phyloP scores from a whole-genome alignment of 192 early-diverging fungal genomes.

The Fimicolochytrium jonesii region DNA sequence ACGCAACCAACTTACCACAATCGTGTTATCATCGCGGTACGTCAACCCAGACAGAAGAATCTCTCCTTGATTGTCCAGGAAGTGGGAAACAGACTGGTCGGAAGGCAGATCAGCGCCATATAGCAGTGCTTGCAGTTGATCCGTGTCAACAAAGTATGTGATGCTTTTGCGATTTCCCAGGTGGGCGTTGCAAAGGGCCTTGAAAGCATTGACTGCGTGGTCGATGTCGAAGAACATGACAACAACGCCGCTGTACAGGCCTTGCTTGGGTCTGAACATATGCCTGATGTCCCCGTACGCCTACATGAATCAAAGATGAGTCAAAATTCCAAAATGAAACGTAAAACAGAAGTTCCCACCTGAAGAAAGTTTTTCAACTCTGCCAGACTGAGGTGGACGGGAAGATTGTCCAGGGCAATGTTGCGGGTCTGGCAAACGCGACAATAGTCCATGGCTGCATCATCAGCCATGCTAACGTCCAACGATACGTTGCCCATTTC shows the following conservation, averaged over 20 bases:
- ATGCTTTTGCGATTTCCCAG: neutral
- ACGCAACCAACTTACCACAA: constrained; percentile 27
- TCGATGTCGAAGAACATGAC: constrained; percentile 46
- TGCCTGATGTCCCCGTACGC: constrained; percentile 38
- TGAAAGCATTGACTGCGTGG: constrained; percentile 30
- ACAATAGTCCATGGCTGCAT: neutral
- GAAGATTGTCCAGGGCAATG: constrained; percentile 19
- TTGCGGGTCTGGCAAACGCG: constrained; percentile 11
- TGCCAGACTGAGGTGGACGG: constrained; percentile 8
- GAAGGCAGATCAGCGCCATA: neutral
- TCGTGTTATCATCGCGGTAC: constrained; percentile 24
- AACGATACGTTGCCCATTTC: too few species aligned
- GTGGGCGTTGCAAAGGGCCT: constrained; percentile 11
- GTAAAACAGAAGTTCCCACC: neutral
- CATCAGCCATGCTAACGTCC: too few species aligned
- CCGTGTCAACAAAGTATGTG: constrained; percentile 29
- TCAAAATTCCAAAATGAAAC: neutral
- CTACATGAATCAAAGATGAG: too few species aligned
- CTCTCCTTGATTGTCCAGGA: constrained; percentile 30
- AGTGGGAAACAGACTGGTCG: constrained; percentile 14
- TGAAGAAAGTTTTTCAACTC: constrained; percentile 3
- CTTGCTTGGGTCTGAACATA: constrained; percentile 29
- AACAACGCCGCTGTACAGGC: constrained; percentile 28
- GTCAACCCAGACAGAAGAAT: constrained; percentile 14
- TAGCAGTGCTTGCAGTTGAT: constrained; percentile 20